These are phyloP conservation scores for Kipferlia bialata DNA, from an alignment of 78 protist species.

Conservation along the genomic window DNA sequence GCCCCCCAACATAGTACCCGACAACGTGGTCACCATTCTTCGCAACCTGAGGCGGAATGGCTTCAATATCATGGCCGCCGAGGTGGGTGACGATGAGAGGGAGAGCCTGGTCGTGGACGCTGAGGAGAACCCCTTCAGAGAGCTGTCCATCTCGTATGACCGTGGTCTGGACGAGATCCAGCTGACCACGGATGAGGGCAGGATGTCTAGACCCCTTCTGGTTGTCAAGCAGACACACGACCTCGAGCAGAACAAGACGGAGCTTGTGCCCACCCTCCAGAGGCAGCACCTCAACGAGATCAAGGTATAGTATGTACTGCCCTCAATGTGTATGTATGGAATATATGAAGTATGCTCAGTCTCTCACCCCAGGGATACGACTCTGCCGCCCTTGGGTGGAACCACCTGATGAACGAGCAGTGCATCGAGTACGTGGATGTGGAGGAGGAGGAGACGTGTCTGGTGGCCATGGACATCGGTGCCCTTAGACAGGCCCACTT, in stretches of 20 bases:
- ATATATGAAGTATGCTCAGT: background rate
- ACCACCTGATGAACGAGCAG: conserved; percentile 49
- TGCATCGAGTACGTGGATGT: conserved; percentile 83
- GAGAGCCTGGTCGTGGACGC: conserved; percentile 62
- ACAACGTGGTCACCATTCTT: too few relatives aligned
- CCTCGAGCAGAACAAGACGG: conserved; percentile 7
- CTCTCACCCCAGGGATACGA: too few relatives aligned
- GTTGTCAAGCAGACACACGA: too few relatives aligned
- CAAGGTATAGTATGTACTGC: background rate
- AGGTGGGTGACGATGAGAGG: too few relatives aligned
- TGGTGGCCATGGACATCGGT: conserved; percentile 64
- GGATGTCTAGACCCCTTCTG: conserved; percentile 82
- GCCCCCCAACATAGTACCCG: too few relatives aligned
- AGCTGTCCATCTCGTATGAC: conserved; percentile 69
- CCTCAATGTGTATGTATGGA: background rate
- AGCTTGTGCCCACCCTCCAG: conserved; percentile 10
- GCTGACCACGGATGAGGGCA: conserved; percentile 73
- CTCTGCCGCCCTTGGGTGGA: conserved; percentile 34
- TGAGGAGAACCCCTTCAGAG: conserved; percentile 41
- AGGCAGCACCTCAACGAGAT: conserved; percentile 39
- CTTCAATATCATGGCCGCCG: too few relatives aligned
- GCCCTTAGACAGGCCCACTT: conserved; percentile 12
- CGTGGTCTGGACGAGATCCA: conserved; percentile 66
- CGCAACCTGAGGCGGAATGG: too few relatives aligned
- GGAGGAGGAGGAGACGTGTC: conserved; percentile 77